These are phyloP conservation scores for Alternaria dauci DNA, from an alignment of 2,329 filamentous ascomycete genomes.

Conservation along the genomic window DNA sequence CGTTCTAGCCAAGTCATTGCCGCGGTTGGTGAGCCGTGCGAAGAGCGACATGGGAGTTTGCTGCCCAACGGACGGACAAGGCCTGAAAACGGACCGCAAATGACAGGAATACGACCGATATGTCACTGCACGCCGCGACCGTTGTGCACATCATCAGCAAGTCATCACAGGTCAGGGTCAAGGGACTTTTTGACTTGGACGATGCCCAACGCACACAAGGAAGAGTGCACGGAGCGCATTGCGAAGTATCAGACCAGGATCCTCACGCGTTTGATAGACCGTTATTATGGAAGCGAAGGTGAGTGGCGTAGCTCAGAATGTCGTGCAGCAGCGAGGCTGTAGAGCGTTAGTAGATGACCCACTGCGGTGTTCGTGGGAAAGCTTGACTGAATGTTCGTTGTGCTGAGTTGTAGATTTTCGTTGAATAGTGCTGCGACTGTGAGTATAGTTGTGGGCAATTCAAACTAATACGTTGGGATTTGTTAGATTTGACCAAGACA, in stretches of 20 bases:
- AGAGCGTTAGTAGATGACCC: background rate
- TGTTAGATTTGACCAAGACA: background rate
- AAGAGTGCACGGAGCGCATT: background rate
- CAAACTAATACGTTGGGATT: background rate
- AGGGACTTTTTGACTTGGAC: background rate
- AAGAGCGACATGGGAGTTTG: slow-evolving; percentile 6
- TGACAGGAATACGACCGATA: background rate
- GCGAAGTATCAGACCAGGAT: background rate
- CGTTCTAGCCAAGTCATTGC: background rate
- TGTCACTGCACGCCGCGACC: background rate
- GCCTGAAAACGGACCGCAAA: slow-evolving; percentile 7
- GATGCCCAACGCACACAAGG: slow-evolving; percentile 16
- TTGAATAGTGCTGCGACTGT: background rate
- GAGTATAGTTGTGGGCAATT: background rate
- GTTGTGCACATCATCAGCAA: background rate
- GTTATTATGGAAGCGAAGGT: background rate
- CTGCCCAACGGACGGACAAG: slow-evolving; percentile 8
- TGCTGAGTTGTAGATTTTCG: background rate
- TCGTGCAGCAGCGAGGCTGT: slow-evolving; percentile 10
- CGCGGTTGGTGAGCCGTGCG: slow-evolving; percentile 13
- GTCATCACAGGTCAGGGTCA: background rate
- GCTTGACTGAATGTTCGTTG: slow-evolving; percentile 2
- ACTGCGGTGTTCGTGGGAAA: slow-evolving; percentile 1
- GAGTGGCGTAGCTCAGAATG: slow-evolving; percentile 1
- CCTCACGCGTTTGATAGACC: background rate